phyloP scores from a whole-genome alignment of 108 stramenopile genomes.

The Bacterosira constricta region DNA sequence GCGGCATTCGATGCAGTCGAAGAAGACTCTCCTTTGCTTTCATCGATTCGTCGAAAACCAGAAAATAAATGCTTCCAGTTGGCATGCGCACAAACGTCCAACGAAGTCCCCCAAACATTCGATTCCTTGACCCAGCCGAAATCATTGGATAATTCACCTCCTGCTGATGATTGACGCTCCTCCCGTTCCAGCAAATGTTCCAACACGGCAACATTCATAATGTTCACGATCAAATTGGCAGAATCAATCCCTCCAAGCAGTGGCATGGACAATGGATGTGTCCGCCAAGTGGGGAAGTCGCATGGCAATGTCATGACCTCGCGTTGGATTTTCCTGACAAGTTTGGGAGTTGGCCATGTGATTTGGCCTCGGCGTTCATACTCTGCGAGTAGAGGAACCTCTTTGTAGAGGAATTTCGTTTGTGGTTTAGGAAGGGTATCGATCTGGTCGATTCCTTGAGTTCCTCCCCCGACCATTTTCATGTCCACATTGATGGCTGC shows the following conservation, averaged over 20 bases:
- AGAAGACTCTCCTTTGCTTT: not conserved
- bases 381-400: not conserved
- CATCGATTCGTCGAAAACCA: conserved; percentile 1
- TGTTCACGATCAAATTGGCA: conserved; percentile 2
- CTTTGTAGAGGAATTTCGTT: not conserved
- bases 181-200: conserved; percentile 26
- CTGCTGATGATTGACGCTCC: not conserved
- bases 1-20: not conserved
- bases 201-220: conserved; percentile 32
- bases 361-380: not conserved
- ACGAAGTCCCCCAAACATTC: conserved; percentile 26
- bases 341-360: conserved; percentile 7
- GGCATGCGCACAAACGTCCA: conserved; percentile 29
- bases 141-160: not conserved
- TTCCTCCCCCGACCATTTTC: too few species aligned
- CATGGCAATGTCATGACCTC: not conserved
- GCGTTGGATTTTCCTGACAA: conserved; percentile 6
- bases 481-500: not conserved
- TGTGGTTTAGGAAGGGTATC: not conserved
- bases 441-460: not conserved
- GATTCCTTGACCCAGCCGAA: conserved; percentile 27
- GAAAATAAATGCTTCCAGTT: conserved; percentile 18
- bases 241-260: conserved; percentile 19
- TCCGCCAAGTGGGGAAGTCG: conserved; percentile 26
- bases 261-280: conserved; percentile 17